Evolutionary conservation across 306 rosid genomes (phyloP), one percentile per base, ranked within the genome.

Genomic region (Acacia crassicarpa): DNA sequence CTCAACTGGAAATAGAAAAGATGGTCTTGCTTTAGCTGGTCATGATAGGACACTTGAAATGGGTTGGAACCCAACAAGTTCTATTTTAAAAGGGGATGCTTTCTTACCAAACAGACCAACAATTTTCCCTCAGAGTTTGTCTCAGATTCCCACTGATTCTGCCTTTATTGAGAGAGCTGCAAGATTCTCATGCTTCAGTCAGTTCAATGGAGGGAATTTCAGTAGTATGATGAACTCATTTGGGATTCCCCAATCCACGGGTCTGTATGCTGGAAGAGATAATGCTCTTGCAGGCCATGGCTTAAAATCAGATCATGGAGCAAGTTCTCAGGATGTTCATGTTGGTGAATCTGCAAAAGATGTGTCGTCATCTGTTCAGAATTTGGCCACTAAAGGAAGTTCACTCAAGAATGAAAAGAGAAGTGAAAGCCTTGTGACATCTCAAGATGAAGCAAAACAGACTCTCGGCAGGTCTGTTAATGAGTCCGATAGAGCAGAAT

Each of bases 151-250:
- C 40, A 78, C 94, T 46, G 98, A 96, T 83, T 91, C 98, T 30
- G 97, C 88, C 9, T 93, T 93, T 83, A 91, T 96, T 10, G 99
- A 96, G 87, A 88, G 97, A 30, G 99, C 99, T 20, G 97, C 94
- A 5, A 85, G 97, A 78, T 90, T 93, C 59, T 92, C 98, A 4
- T 93, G 97, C 88, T 96, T 96, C 41, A 30, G 69, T 63, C 69
- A 63, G 69, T 27, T 63, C 72, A 77, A 65, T 80, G 92, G 89
- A 56, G 97, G 98, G 74, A 89, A 76, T 85, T 88, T 91, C 23
- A 81, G 82, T 54, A 96, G 88, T 17, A 83, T 85, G 85, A 78
- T 83, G 46, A 87, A 86, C 88, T 80, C 94, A 27, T 96, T 89
- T 75, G 87, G 78, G 61, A 68, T 87, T 86, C 90, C 97, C 62